phyloP scores from a whole-genome alignment of 2,329 filamentous ascomycete genomes.

The Ceratocystis variospora region DNA sequence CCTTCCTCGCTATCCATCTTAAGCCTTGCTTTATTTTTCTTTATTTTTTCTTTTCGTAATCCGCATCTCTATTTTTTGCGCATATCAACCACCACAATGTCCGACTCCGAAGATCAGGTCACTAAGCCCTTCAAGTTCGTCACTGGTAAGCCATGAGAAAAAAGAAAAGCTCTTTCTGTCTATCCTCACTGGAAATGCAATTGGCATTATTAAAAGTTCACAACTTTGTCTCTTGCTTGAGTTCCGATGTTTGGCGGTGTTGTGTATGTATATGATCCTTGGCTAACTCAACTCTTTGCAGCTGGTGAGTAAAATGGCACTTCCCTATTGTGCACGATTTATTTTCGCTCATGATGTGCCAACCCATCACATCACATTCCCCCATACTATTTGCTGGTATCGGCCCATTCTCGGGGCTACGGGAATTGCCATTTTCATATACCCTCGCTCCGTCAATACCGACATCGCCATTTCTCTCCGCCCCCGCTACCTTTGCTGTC shows the following conservation, averaged over 20 bases:
- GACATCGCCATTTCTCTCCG: background rate
- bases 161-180: slow-evolving; percentile 18
- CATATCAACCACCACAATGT: slow-evolving; percentile 54
- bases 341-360: background rate
- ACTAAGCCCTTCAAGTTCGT: slow-evolving; percentile 99
- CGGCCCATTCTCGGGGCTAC: slow-evolving; percentile 1
- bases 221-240: background rate
- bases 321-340: background rate
- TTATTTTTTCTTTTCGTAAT: slow-evolving; percentile 8
- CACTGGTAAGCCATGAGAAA: slow-evolving; percentile 57
- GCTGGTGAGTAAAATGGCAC: slow-evolving; percentile 31
- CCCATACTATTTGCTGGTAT: background rate
- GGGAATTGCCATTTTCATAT: background rate
- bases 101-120: slow-evolving; percentile 64
- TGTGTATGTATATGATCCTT: slow-evolving; percentile 26
- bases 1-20: background rate
- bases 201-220: no score
- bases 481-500: background rate
- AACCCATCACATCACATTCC: background rate
- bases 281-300: slow-evolving; percentile 31
- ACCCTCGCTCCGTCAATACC: background rate
- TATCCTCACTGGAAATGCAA: background rate
- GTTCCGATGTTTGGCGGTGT: slow-evolving; percentile 22
- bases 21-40: background rate
- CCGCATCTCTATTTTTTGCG: slow-evolving; percentile 10